Evolutionary conservation across 495 filamentous ascomycete species (phyloP).

Genomic region (Darksidea phi): DNA sequence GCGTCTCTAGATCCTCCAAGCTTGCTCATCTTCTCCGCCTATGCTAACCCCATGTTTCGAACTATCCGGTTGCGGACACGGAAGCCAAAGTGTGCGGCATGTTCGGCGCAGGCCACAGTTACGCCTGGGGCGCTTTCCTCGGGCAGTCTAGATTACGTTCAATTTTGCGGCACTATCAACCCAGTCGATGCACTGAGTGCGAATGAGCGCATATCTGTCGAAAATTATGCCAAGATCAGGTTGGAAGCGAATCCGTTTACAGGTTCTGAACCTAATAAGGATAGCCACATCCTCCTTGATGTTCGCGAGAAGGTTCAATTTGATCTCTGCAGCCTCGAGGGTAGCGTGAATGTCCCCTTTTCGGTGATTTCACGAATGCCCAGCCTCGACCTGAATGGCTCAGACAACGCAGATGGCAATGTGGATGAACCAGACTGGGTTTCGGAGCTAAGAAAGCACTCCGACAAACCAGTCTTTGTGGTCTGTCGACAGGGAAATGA

Average conservation of each 20-base stretch:
- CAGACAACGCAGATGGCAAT: not conserved
- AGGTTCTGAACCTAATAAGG: slow-evolving; percentile 18
- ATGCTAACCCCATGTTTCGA: slow-evolving; percentile 65
- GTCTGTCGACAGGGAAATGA: slow-evolving; percentile 88
- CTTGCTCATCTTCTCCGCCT: slow-evolving; percentile 74
- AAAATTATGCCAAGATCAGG: slow-evolving; percentile 48
- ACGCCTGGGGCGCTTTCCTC: slow-evolving; percentile 59
- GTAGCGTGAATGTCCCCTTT: slow-evolving; percentile 77
- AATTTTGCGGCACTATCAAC: slow-evolving; percentile 66
- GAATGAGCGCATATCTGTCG: slow-evolving; percentile 62
- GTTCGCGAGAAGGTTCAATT: slow-evolving; percentile 83
- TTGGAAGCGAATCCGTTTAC: slow-evolving; percentile 20
- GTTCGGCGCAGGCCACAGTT: slow-evolving; percentile 61
- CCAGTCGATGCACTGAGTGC: slow-evolving; percentile 54
- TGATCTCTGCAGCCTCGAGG: slow-evolving; percentile 69
- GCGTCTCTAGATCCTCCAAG: slow-evolving; percentile 42
- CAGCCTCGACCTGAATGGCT: not conserved
- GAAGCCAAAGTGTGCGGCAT: slow-evolving; percentile 69
- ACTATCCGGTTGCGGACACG: slow-evolving; percentile 68
- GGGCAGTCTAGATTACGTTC: slow-evolving; percentile 70
- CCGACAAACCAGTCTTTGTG: slow-evolving; percentile 60
- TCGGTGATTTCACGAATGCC: slow-evolving; percentile 39
- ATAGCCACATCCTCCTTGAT: slow-evolving; percentile 65
- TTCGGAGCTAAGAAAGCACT: slow-evolving; percentile 20
- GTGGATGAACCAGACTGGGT: slow-evolving; percentile 28